These are phyloP conservation scores for Rutstroemia sp. DNA, from an alignment of 2,329 filamentous ascomycete genomes.

Conservation along the genomic window DNA sequence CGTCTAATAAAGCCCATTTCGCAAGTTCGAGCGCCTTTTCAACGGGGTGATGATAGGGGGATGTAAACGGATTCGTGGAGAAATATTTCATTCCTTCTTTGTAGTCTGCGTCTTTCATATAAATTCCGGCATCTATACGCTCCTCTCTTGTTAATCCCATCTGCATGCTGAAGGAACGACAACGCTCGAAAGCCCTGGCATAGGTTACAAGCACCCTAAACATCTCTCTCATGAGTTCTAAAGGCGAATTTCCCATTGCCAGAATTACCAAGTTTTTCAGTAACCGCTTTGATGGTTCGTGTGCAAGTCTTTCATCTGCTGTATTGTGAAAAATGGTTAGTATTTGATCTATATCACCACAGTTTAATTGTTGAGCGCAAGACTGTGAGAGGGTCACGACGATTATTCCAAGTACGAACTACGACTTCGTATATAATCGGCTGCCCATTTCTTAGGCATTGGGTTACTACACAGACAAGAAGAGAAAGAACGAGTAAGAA, in stretches of 20 bases:
- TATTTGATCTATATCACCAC: no score
- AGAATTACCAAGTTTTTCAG: background rate
- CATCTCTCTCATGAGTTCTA: conserved; percentile 2
- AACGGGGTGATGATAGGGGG: background rate
- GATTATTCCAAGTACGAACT: background rate
- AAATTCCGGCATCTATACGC: background rate
- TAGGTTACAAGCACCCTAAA: background rate
- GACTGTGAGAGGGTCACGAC: background rate
- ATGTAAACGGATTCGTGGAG: background rate
- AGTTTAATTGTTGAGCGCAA: background rate
- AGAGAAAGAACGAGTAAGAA: no score
- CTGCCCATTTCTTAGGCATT: no score
- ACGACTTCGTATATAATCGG: no score
- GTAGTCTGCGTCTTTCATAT: no score
- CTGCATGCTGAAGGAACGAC: background rate
- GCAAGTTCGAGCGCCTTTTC: background rate
- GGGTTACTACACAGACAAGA: no score
- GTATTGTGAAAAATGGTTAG: no score
- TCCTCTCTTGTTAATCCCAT: conserved; percentile 9
- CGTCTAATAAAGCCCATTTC: background rate
- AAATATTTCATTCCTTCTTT: no score
- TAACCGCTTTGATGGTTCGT: background rate
- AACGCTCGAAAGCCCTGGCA: conserved; percentile 9
- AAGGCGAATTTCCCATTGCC: background rate
- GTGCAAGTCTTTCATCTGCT: no score